phyloP scores from a whole-genome alignment of 768 basidiomycete species.

The Auricularia auricula-judae region DNA sequence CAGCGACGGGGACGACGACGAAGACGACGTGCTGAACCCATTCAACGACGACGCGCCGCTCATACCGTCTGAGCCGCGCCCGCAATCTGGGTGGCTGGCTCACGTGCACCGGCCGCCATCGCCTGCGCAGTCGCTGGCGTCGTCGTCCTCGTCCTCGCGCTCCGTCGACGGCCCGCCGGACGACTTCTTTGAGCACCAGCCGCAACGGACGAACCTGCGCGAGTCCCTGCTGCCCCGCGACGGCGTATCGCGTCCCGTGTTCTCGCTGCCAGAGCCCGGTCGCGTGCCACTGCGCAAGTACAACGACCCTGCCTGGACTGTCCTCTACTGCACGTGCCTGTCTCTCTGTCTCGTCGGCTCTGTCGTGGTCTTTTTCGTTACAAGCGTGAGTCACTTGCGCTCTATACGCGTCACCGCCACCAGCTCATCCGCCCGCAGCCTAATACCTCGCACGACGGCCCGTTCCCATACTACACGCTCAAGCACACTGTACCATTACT shows the following conservation, averaged over 20 bases:
- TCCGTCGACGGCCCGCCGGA: constrained; percentile 33
- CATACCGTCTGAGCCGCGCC: constrained; percentile 20
- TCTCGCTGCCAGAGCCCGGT: constrained; percentile 68
- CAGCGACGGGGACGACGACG: constrained; percentile 22
- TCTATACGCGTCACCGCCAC: constrained; percentile 8
- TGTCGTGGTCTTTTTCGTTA: constrained; percentile 53
- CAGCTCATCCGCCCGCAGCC: constrained; percentile 13
- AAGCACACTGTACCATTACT: constrained; percentile 70
- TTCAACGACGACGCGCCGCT: constrained; percentile 15
- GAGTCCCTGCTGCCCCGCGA: constrained; percentile 71
- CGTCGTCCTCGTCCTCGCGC: constrained; percentile 30
- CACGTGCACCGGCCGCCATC: constrained; percentile 54
- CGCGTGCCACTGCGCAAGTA: constrained; percentile 61
- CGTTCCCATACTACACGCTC: constrained; percentile 55
- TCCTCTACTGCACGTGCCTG: constrained; percentile 50
- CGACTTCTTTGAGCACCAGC: constrained; percentile 22
- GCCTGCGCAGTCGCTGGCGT: constrained; percentile 16
- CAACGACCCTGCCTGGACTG: constrained; percentile 65
- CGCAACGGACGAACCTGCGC: constrained; percentile 47
- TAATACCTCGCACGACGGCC: constrained; percentile 13
- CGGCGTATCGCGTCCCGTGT: constrained; percentile 50
- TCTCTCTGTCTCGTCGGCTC: constrained; percentile 51
- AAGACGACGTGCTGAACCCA: constrained; percentile 6
- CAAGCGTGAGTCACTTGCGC: constrained; percentile 26
- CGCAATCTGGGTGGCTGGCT: constrained; percentile 44